Base-by-base conservation (phyloP, 805 yeast genomes). In the Saccharomycopsis oosterbeekiorum region DNA sequence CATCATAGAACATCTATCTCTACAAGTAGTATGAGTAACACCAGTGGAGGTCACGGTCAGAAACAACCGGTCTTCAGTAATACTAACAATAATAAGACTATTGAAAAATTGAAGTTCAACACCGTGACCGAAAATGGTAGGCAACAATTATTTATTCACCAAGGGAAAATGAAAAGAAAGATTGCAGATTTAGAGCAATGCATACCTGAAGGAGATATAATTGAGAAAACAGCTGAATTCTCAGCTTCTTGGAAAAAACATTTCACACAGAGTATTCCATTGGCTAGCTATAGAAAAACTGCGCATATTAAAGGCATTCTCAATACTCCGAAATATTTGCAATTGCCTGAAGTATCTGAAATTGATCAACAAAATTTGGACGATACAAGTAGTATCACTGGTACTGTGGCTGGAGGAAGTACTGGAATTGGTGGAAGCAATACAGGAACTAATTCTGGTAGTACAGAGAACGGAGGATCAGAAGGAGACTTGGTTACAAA, bases 401-500 rank as follows among this genome's bases (percentile, higher is more conserved):
- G 50, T 47, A 50, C 59, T 43, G 39, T 43, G n/a, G 57, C 36
- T 51, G 55, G 55, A 1, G 26, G 51, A 19, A 26, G 12, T 34
- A 17, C 36, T 12, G 56, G 56, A 15, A 34, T 29, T 17, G 11
- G 41, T 53, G 41, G 41, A 11, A 53, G 37, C n/a, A 53, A n/a
- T 12, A 39, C 5, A 4, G 55, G 26, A 58, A 4, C 56, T 26
- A 17, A 12, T 56, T 29, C 42, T 14, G 54, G 17, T 9, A 54
- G 19, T 29, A 43, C 56, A 36, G 53, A 21, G 26, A 47, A 21
- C 21, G 34, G 15, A 9, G 34, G 41, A 37, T 37, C 77, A 85
- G 65, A 83, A 84, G 64, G 84, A 85, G 37, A 82, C 82, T 64
- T 92, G 1, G 76, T 94, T 70, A 86, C 94, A 47, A 94, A 94